phyloP scores from a whole-genome alignment of 2,329 filamentous ascomycete species.

The Biscogniauxia mediterranea region DNA sequence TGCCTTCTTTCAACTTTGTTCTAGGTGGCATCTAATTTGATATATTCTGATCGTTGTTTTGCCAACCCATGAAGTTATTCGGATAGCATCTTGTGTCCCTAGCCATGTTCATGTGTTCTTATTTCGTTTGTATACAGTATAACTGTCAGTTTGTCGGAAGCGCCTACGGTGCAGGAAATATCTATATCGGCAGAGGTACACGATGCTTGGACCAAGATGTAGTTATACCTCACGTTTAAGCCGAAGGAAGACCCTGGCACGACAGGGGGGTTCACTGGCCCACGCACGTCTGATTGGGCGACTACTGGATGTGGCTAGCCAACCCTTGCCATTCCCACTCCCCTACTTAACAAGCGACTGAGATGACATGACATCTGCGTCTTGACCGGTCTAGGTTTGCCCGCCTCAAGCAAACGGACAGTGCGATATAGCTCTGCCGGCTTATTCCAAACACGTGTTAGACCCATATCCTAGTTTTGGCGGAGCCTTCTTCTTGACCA shows the following conservation, averaged over 20 bases:
- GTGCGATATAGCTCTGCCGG: constrained; percentile 12
- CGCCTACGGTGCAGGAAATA: not conserved
- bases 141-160: not conserved
- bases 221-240: constrained; percentile 7
- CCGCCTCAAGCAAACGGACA: constrained; percentile 18
- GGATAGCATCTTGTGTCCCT: not conserved
- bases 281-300: constrained; percentile 19
- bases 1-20: not conserved
- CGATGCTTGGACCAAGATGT: not conserved
- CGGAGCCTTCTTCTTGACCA: not conserved
- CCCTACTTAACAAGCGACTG: constrained; percentile 9
- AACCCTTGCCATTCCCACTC: constrained; percentile 15
- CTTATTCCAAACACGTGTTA: constrained; percentile 7
- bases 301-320: constrained; percentile 9
- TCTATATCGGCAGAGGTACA: constrained; percentile 11
- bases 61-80: not conserved
- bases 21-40: not conserved
- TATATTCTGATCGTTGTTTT: not conserved
- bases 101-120: not conserved
- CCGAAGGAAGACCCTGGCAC: constrained; percentile 14
- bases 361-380: constrained; percentile 21
- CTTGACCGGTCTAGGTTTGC: constrained; percentile 17
- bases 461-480: not conserved
- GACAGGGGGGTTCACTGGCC: constrained; percentile 17
- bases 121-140: not conserved